phyloP scores from a whole-genome alignment of 306 rosid genomes.

The Fragaria vesca region DNA sequence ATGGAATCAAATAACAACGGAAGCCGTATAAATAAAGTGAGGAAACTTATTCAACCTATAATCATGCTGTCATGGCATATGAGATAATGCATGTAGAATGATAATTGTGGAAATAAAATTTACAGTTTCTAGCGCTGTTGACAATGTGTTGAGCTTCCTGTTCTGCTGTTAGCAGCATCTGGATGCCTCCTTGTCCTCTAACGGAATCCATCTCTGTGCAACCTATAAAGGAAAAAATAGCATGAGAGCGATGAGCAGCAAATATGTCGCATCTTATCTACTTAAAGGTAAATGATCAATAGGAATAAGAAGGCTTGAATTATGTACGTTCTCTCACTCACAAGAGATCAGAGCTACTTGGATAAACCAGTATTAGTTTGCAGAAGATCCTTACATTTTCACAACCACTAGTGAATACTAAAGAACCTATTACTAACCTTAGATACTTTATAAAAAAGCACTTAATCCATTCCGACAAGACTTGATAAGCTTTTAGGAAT shows the following conservation, averaged over 20 bases:
- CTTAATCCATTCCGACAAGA: neutral
- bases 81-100: neutral
- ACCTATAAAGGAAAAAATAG: neutral
- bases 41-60: neutral
- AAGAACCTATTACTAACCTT: neutral
- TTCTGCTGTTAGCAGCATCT: conserved; percentile 76
- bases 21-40: neutral
- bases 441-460: neutral
- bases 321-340: neutral
- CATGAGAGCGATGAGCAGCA: neutral
- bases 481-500: neutral
- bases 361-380: neutral
- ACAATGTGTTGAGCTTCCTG: conserved; percentile 83
- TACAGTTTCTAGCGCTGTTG: conserved; percentile 69
- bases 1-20: neutral
- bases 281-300: neutral
- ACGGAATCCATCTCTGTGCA: conserved; percentile 53
- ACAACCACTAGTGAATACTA: neutral
- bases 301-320: neutral
- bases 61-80: too few species aligned
- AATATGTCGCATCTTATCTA: neutral
- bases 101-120: neutral
- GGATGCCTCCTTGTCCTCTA: conserved; percentile 88
- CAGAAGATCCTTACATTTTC: neutral
- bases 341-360: neutral